Conservation (phyloP, 2,329 filamentous ascomycete genomes). For the Aspergillus neotritici region DNA sequence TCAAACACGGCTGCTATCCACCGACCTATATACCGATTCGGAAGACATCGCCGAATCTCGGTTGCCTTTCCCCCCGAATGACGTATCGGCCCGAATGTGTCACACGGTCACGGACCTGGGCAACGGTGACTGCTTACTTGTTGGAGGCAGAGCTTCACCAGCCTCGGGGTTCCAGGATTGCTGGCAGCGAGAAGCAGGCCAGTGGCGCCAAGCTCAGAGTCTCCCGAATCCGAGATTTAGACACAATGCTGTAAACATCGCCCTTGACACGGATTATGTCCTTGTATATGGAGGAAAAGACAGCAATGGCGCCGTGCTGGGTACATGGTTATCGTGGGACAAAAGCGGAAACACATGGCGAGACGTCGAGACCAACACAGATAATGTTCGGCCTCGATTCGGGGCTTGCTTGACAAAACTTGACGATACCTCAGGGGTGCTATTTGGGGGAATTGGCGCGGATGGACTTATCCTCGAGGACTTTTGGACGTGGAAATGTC, state of each 20-base stretch:
- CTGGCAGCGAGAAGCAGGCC: conserved; percentile 61
- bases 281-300: conserved; percentile 61
- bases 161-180: conserved; percentile 63
- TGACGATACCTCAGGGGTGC: conserved; percentile 51
- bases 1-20: conserved; percentile 45
- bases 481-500: conserved; percentile 60
- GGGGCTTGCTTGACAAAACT: conserved; percentile 47
- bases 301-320: conserved; percentile 44
- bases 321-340: conserved; percentile 52
- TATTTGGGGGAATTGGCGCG: conserved; percentile 65
- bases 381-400: conserved; percentile 48
- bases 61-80: conserved; percentile 39
- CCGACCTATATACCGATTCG: conserved; percentile 44
- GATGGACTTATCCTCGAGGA: conserved; percentile 60
- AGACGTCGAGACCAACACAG: conserved; percentile 31
- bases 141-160: conserved; percentile 75
- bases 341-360: conserved; percentile 47
- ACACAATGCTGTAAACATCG: conserved; percentile 57
- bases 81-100: conserved; percentile 55
- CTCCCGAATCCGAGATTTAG: conserved; percentile 70
- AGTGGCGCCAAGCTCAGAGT: conserved; percentile 60
- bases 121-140: conserved; percentile 55
- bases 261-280: conserved; percentile 37
- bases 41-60: conserved; percentile 44
- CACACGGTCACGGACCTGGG: conserved; percentile 67